Conservation (phyloP, 2,329 filamentous ascomycete species). For the Botrytis tulipae region DNA sequence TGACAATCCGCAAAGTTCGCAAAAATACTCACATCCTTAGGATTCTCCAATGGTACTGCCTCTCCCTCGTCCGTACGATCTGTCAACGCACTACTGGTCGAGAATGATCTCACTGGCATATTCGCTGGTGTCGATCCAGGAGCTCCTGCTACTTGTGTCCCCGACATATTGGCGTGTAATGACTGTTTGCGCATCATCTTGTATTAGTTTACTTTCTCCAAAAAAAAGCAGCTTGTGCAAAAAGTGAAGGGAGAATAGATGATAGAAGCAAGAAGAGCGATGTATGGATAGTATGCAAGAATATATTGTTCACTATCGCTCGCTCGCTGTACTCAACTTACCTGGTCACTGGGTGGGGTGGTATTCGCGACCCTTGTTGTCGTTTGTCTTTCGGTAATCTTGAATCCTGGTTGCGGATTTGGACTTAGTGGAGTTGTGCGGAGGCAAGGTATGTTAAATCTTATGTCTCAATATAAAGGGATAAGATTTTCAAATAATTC, state of each 20-base stretch:
- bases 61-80: slow-evolving; percentile 33
- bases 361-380: slow-evolving; percentile 7
- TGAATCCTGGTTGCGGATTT: slow-evolving; percentile 1
- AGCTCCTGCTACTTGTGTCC: slow-evolving; percentile 27
- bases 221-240: neutral
- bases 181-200: slow-evolving; percentile 31
- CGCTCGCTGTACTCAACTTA: neutral
- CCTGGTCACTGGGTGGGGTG: neutral
- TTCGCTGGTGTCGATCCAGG: slow-evolving; percentile 32
- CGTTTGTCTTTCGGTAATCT: slow-evolving; percentile 5
- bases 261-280: neutral
- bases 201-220: slow-evolving; percentile 18
- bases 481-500: neutral
- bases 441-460: neutral
- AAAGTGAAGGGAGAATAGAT: neutral
- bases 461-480: neutral
- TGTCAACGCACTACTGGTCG: slow-evolving; percentile 30
- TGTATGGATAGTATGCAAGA: neutral
- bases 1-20: neutral
- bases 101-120: slow-evolving; percentile 34
- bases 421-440: neutral
- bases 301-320: neutral
- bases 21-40: slow-evolving; percentile 34
- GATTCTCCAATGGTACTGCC: slow-evolving; percentile 35
- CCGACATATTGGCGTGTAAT: slow-evolving; percentile 30